Percentiles rank a stretch among this genome's conserved stretches.
phyloP scores from a whole-genome alignment of 805 yeast genomes.

The Wickerhamiella azyma region DNA sequence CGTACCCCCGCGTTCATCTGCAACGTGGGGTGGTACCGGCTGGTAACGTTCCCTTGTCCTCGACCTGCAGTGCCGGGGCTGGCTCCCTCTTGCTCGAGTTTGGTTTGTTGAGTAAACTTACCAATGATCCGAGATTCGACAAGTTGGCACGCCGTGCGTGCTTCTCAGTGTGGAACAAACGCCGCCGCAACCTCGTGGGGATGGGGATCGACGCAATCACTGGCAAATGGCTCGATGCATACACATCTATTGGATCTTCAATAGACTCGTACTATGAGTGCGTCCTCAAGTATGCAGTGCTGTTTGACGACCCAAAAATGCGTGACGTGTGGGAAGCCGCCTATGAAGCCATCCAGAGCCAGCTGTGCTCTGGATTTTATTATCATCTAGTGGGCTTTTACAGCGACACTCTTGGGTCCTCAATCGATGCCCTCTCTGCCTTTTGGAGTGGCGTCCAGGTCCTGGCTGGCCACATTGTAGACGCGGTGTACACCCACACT shows the following conservation, averaged over 20 bases:
- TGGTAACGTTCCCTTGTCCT: constrained; percentile 25
- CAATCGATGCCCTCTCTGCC: constrained; percentile 82
- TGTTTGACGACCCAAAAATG: constrained; percentile 49
- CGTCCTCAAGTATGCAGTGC: constrained; percentile 59
- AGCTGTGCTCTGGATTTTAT: constrained; percentile 37
- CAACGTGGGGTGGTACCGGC: constrained; percentile 32
- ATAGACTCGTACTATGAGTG: constrained; percentile 85
- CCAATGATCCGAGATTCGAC: constrained; percentile 63
- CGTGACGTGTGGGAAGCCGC: constrained; percentile 38
- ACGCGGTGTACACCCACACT: constrained; percentile 49
- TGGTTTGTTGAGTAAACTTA: constrained; percentile 56
- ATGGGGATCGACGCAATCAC: constrained; percentile 56
- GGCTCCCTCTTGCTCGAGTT: constrained; percentile 74
- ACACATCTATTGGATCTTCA: constrained; percentile 82
- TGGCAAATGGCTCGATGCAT: constrained; percentile 41
- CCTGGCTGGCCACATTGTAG: constrained; percentile 55
- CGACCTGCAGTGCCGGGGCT: constrained; percentile 82
- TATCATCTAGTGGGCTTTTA: constrained; percentile 43
- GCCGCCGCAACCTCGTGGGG: constrained; percentile 56
- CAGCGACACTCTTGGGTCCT: constrained; percentile 39
- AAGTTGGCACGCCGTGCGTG: constrained; percentile 47
- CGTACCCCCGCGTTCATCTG: constrained; percentile 68
- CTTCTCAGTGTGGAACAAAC: constrained; percentile 52
- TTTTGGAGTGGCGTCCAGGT: constrained; percentile 83
- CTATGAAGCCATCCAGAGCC: constrained; percentile 43